Conservation (phyloP, 2,329 filamentous ascomycete genomes). For the Aspergillus floridensis region DNA sequence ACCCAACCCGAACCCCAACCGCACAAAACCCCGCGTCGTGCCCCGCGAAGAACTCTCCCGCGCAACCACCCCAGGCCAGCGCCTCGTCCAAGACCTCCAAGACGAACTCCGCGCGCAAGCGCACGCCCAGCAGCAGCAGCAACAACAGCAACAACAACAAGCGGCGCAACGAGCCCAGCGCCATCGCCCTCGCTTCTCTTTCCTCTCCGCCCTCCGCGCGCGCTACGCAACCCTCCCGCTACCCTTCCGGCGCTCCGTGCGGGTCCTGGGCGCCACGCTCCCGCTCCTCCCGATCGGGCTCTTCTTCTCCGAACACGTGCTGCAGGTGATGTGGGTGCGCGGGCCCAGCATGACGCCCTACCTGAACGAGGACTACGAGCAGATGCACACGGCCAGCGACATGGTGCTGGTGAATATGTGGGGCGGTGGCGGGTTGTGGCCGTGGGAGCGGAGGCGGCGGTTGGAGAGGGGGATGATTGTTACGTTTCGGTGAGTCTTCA, state of each 20-base stretch:
- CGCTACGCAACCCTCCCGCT: slow-evolving; percentile 29
- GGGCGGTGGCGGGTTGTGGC: slow-evolving; percentile 55
- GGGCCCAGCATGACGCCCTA: slow-evolving; percentile 72
- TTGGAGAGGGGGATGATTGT: slow-evolving; percentile 72
- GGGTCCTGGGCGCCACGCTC: slow-evolving; percentile 28
- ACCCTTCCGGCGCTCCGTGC: slow-evolving; percentile 25
- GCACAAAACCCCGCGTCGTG: slow-evolving; percentile 21
- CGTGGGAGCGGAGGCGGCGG: slow-evolving; percentile 48
- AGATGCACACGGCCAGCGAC: slow-evolving; percentile 39
- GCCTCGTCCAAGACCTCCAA: not conserved
- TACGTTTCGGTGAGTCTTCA: slow-evolving; percentile 50
- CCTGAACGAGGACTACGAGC: slow-evolving; percentile 64
- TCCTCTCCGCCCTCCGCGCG: slow-evolving; percentile 25
- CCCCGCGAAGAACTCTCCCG: slow-evolving; percentile 14
- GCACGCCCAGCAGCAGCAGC: slow-evolving; percentile 1
- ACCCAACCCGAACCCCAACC: slow-evolving; percentile 4
- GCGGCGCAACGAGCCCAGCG: slow-evolving; percentile 7
- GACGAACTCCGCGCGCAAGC: not conserved
- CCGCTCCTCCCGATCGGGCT: slow-evolving; percentile 39
- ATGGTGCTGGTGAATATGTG: slow-evolving; percentile 45
- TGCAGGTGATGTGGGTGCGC: slow-evolving; percentile 42
- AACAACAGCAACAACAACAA: slow-evolving; percentile 6
- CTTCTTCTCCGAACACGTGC: slow-evolving; percentile 42
- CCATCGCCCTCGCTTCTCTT: slow-evolving; percentile 16
- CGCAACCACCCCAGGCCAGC: not conserved